phyloP scores from a whole-genome alignment of 177 flowering plant genomes.

The Vitis hybrid region DNA sequence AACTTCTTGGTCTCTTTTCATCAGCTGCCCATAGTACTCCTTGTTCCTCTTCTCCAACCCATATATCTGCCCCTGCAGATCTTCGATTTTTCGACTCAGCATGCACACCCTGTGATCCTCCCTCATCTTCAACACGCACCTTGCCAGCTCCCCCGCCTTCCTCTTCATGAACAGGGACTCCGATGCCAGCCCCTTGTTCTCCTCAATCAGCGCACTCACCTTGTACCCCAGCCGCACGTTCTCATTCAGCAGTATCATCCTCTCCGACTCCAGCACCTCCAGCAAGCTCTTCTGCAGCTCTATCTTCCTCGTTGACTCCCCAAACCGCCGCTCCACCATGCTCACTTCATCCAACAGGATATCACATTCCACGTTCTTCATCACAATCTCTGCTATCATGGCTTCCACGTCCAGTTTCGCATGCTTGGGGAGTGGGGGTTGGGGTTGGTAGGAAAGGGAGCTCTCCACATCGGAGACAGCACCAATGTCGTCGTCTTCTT shows the following conservation, averaged over 20 bases:
- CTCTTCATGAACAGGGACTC: conserved; percentile 62
- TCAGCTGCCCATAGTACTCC: conserved; percentile 43
- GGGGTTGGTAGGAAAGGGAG: conserved; percentile 49
- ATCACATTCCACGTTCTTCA: conserved; percentile 50
- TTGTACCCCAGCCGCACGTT: conserved; percentile 38
- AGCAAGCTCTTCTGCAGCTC: conserved; percentile 50
- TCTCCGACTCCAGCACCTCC: conserved; percentile 62
- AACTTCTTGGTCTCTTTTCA: conserved; percentile 20
- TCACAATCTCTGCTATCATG: conserved; percentile 47
- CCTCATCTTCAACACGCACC: conserved; percentile 64
- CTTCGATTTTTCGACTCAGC: conserved; percentile 57
- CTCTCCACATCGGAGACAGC: conserved; percentile 49
- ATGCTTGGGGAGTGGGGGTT: not conserved
- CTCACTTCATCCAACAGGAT: conserved; percentile 36
- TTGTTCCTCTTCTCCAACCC: conserved; percentile 66
- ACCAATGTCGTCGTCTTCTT: conserved; percentile 25
- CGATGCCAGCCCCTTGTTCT: conserved; percentile 34
- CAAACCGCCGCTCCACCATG: conserved; percentile 15
- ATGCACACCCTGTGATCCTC: conserved; percentile 59
- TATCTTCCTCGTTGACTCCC: conserved; percentile 47
- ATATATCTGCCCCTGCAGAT: conserved; percentile 59
- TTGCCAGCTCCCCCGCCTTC: conserved; percentile 61
- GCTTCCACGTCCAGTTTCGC: conserved; percentile 15
- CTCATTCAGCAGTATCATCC: conserved; percentile 50
- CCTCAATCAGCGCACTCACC: conserved; percentile 31